Evolutionary conservation across 2,329 filamentous ascomycete species (phyloP).

Genomic region (Scopulariopsis brevicaulis): DNA sequence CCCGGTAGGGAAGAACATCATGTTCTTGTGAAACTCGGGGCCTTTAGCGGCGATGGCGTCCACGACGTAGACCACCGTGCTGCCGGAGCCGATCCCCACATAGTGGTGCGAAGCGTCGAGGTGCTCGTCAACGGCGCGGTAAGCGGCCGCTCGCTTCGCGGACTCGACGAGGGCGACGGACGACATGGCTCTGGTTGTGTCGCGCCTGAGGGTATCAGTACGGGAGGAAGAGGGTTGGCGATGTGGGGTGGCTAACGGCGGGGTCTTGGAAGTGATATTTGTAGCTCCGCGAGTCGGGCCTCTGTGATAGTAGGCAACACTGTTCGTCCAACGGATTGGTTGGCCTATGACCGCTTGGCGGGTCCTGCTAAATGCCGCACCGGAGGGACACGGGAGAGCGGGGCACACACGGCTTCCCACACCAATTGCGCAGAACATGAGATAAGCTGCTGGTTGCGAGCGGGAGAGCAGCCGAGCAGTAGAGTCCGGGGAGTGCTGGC

Average conservation of each 20-base stretch:
- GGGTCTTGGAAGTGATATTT: not conserved
- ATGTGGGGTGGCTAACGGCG: constrained; percentile 1
- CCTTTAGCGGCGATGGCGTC: constrained; percentile 62
- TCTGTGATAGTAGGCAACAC: not conserved
- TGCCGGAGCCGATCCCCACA: constrained; percentile 72
- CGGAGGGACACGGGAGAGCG: not conserved
- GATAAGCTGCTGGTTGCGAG: not conserved
- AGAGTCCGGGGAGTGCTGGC: not conserved
- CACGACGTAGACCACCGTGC: constrained; percentile 75
- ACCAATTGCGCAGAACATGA: not conserved
- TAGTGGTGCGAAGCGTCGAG: constrained; percentile 50
- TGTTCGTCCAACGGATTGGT: not conserved
- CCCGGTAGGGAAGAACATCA: constrained; percentile 86
- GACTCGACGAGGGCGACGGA: constrained; percentile 44
- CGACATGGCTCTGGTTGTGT: constrained; percentile 19
- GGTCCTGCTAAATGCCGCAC: constrained; percentile 18
- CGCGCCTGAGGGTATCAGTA: not conserved
- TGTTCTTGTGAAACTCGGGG: constrained; percentile 40
- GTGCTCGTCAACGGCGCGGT: constrained; percentile 62
- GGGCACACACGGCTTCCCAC: not conserved
- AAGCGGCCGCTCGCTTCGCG: constrained; percentile 66
- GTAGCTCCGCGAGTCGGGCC: not conserved
- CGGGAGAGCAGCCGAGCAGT: not conserved
- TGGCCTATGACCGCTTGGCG: not conserved
- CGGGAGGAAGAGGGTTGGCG: not conserved